These are phyloP conservation scores for Sextonia rubra DNA, from an alignment of 164 flowering plant genomes.

Conservation along the genomic window DNA sequence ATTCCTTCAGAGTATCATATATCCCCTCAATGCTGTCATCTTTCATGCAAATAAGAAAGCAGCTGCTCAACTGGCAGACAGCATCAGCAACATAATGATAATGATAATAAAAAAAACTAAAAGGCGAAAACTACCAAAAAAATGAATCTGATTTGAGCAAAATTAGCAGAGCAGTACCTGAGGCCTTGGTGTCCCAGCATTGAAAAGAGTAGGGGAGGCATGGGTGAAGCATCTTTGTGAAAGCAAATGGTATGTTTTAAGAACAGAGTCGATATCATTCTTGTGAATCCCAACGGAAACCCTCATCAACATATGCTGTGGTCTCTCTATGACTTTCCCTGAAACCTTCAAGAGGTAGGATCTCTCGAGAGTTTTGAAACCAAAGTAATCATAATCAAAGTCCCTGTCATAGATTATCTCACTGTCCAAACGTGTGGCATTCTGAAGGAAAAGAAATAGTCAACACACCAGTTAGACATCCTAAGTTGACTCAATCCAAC, in stretches of 20 bases:
- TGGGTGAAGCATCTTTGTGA: conserved; percentile 99
- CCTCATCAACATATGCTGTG: conserved; percentile 99
- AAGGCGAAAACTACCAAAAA: background rate
- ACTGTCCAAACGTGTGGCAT: conserved; percentile 89
- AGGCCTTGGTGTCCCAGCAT: conserved; percentile 97
- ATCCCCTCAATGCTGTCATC: conserved; percentile 98
- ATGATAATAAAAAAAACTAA: background rate
- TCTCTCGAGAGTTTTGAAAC: conserved; percentile 97
- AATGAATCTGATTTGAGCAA: background rate
- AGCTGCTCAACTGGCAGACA: conserved; percentile 77
- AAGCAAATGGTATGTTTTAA: conserved; percentile 90
- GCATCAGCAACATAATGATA: background rate
- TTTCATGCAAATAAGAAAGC: conserved; percentile 96
- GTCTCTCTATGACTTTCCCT: conserved; percentile 94
- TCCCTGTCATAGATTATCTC: conserved; percentile 97
- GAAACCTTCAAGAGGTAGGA: conserved; percentile 90
- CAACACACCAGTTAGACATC: background rate
- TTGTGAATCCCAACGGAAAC: conserved; percentile 98
- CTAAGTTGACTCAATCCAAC: background rate
- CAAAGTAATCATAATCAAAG: conserved; percentile 98
- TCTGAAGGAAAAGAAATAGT: conserved; percentile 37
- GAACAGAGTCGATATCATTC: conserved; percentile 84
- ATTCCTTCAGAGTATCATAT: conserved; percentile 93
- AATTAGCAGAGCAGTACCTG: conserved; percentile 45
- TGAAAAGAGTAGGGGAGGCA: conserved; percentile 98